phyloP scores from a whole-genome alignment of 2,329 filamentous ascomycete genomes.

The Phialemoniopsis sp. region DNA sequence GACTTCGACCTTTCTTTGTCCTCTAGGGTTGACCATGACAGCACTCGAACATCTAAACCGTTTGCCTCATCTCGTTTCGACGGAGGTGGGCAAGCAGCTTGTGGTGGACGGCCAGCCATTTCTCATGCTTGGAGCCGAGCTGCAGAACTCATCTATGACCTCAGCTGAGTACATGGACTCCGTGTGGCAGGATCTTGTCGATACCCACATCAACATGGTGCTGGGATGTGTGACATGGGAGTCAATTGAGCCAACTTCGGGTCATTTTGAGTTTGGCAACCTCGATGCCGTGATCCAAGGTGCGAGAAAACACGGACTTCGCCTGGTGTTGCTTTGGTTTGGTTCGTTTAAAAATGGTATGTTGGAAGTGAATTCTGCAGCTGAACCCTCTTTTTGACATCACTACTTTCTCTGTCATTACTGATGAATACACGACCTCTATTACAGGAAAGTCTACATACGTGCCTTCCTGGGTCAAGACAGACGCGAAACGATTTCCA shows the following conservation, averaged over 20 bases:
- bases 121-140: constrained; percentile 21
- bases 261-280: constrained; percentile 17
- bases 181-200: constrained; percentile 15
- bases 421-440: background rate
- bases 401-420: background rate
- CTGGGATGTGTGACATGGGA: constrained; percentile 24
- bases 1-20: no score
- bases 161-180: constrained; percentile 17
- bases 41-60: no score
- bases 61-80: no score
- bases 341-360: constrained; percentile 17
- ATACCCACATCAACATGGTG: constrained; percentile 21
- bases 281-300: constrained; percentile 17
- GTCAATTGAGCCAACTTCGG: constrained; percentile 21
- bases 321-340: constrained; percentile 19
- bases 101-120: constrained; percentile 20
- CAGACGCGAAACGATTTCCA: constrained; percentile 17
- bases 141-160: constrained; percentile 22
- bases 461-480: constrained; percentile 18
- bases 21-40: no score
- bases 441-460: constrained; percentile 14
- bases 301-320: constrained; percentile 13
- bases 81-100: constrained; percentile 39
- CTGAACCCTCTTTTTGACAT: no score
- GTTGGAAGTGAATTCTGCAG: no score